Base-by-base conservation (phyloP, 257 asterid species). In the Primulina tabacum region DNA sequence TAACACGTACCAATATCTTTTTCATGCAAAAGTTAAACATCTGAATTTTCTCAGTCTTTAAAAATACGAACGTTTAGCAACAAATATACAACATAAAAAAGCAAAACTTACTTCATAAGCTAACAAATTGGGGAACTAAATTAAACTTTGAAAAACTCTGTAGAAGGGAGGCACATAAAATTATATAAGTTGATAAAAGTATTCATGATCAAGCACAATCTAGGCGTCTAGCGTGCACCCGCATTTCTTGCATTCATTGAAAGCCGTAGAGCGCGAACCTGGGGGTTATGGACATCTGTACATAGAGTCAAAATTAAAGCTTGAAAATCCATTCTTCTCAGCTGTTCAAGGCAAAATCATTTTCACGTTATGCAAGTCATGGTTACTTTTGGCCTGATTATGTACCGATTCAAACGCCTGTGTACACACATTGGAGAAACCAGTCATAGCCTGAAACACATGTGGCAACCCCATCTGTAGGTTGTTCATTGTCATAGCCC, bases 401-500 rank as follows among this genome's bases (percentile, higher is more conserved):
- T 88, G 89, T 50, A 89, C 95, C 0, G 93, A 82, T 75, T 94
- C 97, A 56, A 89, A 91, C 17, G 95, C 88, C 61, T 91, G 89
- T 0, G 90, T 77, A 73, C 89, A 94, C 68, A 88, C 95, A 18
- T 84, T 91, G 34, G 99, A 92, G 58, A 89, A 94, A 43, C 96
- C 95, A 0, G 99, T 91, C 82, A 89, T 82, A 6, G 97, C 97
- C 85, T 91, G 97, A 72, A 94, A 94, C 18, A 89, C 97, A 12
- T 92, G 93, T 0, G 97, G 97, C 81, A 94, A 76, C 37, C 97
- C 96, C 92, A 91, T 91, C 59, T 91, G 99, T 32, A 94, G 74
- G 75, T 89, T 94, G 75, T 78, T 94, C 88, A 91, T 73, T 3
- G 99, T 91, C 95, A 86, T 84, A 0, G 92, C 82, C 82, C 99